Conservation (phyloP, 495 filamentous ascomycete species). For the Penicillium bovifimosum region DNA sequence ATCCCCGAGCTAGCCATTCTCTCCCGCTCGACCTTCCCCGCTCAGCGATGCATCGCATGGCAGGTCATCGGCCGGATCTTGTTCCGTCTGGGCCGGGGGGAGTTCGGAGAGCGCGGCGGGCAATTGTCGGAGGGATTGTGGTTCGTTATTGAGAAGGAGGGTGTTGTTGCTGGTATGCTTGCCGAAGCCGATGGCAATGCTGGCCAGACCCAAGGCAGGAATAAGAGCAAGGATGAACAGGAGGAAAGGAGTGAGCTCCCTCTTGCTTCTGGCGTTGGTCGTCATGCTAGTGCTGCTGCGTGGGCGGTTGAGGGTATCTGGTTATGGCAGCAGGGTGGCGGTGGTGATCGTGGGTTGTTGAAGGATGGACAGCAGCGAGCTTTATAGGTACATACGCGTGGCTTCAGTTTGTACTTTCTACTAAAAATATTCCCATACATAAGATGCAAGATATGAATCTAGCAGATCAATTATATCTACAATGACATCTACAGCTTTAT, state of each 20-base stretch:
- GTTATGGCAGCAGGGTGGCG: constrained; percentile 81
- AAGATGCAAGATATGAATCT: background rate
- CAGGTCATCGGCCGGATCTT: constrained; percentile 83
- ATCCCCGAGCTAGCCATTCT: constrained; percentile 81
- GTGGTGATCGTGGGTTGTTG: constrained; percentile 42
- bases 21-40: constrained; percentile 72
- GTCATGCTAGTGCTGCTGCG: constrained; percentile 60
- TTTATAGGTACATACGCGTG: constrained; percentile 9
- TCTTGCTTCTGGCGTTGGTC: constrained; percentile 32
- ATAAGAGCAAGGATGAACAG: constrained; percentile 16
- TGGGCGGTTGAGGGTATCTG: constrained; percentile 90
- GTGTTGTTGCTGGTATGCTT: constrained; percentile 65
- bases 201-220: constrained; percentile 5
- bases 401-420: background rate
- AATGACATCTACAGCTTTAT: background rate
- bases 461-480: background rate
- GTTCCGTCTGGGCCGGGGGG: constrained; percentile 72
- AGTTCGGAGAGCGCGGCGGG: constrained; percentile 62
- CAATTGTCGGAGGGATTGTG: constrained; percentile 61
- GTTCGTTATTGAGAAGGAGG: constrained; percentile 69
- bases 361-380: constrained; percentile 34
- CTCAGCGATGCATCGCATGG: constrained; percentile 86
- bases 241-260: constrained; percentile 7
- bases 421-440: background rate
- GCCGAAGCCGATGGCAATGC: constrained; percentile 54